Evolutionary conservation across 2,329 filamentous ascomycete genomes (phyloP).

Genomic region (Xylariaceae sp.): DNA sequence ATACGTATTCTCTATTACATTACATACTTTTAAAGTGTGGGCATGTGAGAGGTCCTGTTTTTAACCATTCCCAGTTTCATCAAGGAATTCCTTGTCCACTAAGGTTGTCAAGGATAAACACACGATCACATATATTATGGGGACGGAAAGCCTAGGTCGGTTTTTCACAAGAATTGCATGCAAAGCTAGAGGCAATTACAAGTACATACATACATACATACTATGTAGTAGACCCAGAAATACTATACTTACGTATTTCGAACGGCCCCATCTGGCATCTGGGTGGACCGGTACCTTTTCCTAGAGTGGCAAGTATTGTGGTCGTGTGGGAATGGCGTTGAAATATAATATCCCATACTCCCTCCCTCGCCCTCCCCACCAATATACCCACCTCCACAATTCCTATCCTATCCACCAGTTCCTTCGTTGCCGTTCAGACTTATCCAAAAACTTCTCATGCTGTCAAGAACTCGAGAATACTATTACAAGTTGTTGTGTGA

Average conservation of each 20-base stretch:
- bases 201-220: too few species aligned
- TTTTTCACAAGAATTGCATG: constrained; percentile 25
- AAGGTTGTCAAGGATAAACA: constrained; percentile 18
- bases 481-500: constrained; percentile 29
- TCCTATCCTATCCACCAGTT: constrained; percentile 24
- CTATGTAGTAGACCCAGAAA: constrained; percentile 26
- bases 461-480: constrained; percentile 23
- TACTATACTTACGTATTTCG: too few species aligned
- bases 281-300: constrained; percentile 26
- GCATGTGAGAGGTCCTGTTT: constrained; percentile 26
- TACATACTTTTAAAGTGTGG: constrained; percentile 20
- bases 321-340: constrained; percentile 16
- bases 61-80: constrained; percentile 26
- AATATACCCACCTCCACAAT: constrained; percentile 29
- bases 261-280: constrained; percentile 27
- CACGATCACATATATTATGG: constrained; percentile 28
- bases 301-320: constrained; percentile 27
- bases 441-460: constrained; percentile 29
- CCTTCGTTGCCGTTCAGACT: constrained; percentile 19
- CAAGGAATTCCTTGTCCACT: constrained; percentile 21
- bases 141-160: constrained; percentile 16
- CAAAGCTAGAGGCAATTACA: constrained; percentile 10
- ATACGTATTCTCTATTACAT: constrained; percentile 21
- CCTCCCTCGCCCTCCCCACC: too few species aligned
- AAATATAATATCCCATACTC: constrained; percentile 26